These are phyloP conservation scores for Fusarium nematophilum DNA, from an alignment of 2,329 filamentous ascomycete species.

Conservation along the genomic window DNA sequence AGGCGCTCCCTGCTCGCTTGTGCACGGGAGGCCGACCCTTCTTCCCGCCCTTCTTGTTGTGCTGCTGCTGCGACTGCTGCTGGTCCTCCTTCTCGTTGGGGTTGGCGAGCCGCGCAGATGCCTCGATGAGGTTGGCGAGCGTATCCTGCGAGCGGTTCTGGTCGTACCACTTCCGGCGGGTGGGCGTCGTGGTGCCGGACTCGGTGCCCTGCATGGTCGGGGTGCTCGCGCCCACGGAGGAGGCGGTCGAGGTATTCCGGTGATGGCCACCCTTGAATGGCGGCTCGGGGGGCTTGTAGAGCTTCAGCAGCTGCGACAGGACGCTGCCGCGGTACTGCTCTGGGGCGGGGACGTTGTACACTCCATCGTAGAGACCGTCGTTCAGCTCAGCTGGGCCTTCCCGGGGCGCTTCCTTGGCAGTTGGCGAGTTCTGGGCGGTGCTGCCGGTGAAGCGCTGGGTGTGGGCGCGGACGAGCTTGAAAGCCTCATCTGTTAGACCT, in stretches of 20 bases:
- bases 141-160: conserved; percentile 60
- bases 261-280: conserved; percentile 34
- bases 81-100: conserved; percentile 39
- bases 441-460: conserved; percentile 43
- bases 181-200: conserved; percentile 56
- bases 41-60: conserved; percentile 39
- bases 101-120: conserved; percentile 57
- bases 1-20: conserved; percentile 52
- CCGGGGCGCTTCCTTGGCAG: conserved; percentile 21
- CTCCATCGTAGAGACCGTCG: conserved; percentile 54
- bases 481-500: conserved; percentile 50
- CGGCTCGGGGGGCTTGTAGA: conserved; percentile 55
- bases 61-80: conserved; percentile 20
- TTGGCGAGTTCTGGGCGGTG: conserved; percentile 13
- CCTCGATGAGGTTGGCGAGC: conserved; percentile 58
- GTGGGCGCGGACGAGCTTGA: conserved; percentile 57
- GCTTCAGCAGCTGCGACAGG: conserved; percentile 58
- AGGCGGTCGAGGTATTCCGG: conserved; percentile 39
- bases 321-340: conserved; percentile 58
- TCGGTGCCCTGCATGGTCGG: conserved; percentile 50
- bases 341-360: conserved; percentile 55
- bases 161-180: conserved; percentile 60
- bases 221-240: conserved; percentile 47
- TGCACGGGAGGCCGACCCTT: conserved; percentile 48
- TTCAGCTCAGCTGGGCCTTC: conserved; percentile 49